Evolutionary conservation across 176 grass and related monocot genomes (phyloP).

Genomic region (Saccharum spontaneum): DNA sequence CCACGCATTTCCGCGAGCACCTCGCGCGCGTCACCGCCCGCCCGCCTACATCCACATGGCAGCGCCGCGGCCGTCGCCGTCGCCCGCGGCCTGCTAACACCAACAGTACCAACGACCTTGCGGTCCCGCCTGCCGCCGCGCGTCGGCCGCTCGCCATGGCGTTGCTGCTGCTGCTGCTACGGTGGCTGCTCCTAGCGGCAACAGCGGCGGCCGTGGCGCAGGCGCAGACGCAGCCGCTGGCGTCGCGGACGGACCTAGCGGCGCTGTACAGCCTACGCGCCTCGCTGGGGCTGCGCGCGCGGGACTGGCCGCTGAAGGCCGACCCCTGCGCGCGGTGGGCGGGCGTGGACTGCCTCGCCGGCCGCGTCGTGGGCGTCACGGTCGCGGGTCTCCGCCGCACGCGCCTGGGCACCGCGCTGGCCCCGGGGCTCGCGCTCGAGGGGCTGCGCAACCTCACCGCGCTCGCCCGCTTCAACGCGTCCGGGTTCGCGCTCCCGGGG

Average conservation of each 20-base stretch:
- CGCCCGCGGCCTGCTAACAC: not conserved
- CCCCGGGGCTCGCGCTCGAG: constrained; percentile 41
- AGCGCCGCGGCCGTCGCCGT: not conserved
- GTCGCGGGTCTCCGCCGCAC: constrained; percentile 72
- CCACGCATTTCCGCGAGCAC: constrained; percentile 20
- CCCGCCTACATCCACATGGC: constrained; percentile 26
- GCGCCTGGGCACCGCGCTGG: not conserved
- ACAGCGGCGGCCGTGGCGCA: not conserved
- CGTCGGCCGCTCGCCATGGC: not conserved
- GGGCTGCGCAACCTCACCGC: constrained; percentile 51
- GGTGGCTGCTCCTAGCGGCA: not conserved
- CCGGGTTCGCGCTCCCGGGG: constrained; percentile 73
- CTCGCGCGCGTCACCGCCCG: not conserved
- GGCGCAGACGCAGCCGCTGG: constrained; percentile 13
- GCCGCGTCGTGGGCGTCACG: constrained; percentile 63
- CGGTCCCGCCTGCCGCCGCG: not conserved
- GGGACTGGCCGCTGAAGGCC: constrained; percentile 61
- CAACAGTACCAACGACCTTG: not conserved
- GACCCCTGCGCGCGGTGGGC: constrained; percentile 66
- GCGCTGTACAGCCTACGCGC: constrained; percentile 66
- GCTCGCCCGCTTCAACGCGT: constrained; percentile 76
- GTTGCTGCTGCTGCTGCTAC: not conserved
- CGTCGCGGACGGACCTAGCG: constrained; percentile 44
- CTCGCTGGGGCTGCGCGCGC: constrained; percentile 63
- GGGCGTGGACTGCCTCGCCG: constrained; percentile 58